Evolutionary conservation across 768 basidiomycete genomes (phyloP), one percentile per base, ranked within the genome.

Genomic region (Pulveroboletus frians): DNA sequence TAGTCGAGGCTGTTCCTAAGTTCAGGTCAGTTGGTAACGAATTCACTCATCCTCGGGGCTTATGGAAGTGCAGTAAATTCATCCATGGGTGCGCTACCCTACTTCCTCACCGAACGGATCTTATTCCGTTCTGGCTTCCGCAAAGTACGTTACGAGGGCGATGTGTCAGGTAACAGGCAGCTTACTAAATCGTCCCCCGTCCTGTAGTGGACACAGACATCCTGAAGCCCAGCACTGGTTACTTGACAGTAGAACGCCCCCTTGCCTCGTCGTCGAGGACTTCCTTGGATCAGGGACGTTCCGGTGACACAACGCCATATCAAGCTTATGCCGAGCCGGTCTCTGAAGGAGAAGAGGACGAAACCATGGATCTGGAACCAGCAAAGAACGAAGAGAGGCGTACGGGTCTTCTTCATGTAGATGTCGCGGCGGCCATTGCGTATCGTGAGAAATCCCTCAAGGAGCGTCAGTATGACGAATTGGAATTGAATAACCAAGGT

Each of bases 41-140:
- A 49, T 21, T 27, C 2, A 11, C 29, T 41, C 43, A 9, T 39
- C 13, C 23, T 45, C n/a, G 43, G 27, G 15, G 32, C 52, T 52
- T 26, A 59, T 11, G 30, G 45, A 39, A 30, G 17, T 36, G 27
- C 50, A 91, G 90, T 67, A 90, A 90, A 80, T 95, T 95, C 64
- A 94, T 96, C 48, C 93, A 95, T 65, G 95, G 96, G 21, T 99
- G 96, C 64, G 85, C 95, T 3, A 93, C 92, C 2, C 76, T 98
- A 0, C 70, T 98, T 9, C 93, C 94, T 17, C 81, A 89, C 60
- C 86, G 95, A 31, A 94, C 97, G 39, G 89, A 97, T 61, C 78
- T 99, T 20, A 88, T 99, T 31, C 96, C 96, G 6, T 99, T 97
- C 76, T 99, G 96, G 96, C 79, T 94, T 6, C 94, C 94, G 5